phyloP scores from a whole-genome alignment of 331 rosid species.

The Malus hybrid region DNA sequence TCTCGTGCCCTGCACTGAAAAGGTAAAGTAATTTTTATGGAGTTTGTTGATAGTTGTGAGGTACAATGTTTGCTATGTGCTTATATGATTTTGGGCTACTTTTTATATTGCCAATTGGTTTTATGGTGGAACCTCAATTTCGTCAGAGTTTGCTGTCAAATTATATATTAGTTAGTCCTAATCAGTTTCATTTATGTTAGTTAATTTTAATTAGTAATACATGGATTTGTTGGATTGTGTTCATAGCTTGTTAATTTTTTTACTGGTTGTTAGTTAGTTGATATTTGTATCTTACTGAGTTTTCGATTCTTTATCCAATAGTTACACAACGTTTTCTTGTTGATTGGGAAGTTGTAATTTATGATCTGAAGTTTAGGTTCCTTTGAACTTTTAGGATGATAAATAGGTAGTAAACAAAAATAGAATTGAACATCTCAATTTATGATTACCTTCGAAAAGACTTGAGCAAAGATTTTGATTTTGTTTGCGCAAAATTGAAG shows the following conservation, averaged over 20 bases:
- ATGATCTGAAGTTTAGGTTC: not conserved
- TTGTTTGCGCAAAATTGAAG: too few relatives aligned
- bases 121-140: too few relatives aligned
- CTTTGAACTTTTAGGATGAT: not conserved
- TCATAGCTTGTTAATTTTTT: not conserved
- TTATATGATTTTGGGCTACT: too few relatives aligned
- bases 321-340: not conserved
- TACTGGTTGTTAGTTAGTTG: too few relatives aligned
- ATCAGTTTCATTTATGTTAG: not conserved
- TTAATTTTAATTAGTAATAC: not conserved
- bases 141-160: not conserved
- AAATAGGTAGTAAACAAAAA: not conserved
- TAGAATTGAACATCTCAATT: not conserved
- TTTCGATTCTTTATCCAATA: not conserved
- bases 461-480: not conserved
- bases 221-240: not conserved
- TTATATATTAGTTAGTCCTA: not conserved
- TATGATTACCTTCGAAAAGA: not conserved
- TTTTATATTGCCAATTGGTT: too few relatives aligned
- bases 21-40: conserved; percentile 28
- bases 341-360: not conserved
- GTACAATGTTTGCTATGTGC: too few relatives aligned
- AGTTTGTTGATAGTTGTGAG: not conserved
- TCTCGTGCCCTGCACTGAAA: conserved; percentile 56
- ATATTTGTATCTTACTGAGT: not conserved